Evolutionary conservation across 495 filamentous ascomycete species (phyloP), one percentile per base, ranked within the genome.

Genomic region (Elaphomyces granulatus): DNA sequence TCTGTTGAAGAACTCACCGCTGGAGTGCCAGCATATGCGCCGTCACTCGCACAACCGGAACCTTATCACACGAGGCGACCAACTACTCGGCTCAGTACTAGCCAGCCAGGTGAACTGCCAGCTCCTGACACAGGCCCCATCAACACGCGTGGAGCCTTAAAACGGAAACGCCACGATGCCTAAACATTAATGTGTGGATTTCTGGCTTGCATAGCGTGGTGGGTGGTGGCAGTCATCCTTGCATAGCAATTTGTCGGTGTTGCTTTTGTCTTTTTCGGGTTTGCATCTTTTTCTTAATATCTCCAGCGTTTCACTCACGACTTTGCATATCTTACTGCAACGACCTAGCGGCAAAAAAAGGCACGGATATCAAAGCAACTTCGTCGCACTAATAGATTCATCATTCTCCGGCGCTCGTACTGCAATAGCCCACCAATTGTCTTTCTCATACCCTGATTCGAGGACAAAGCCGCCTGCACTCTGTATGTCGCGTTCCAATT

Each of bases 361-460:
- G 6, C 23, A 28, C 57, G 62, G 62, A 48, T 57, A 54, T 56
- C 53, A 54, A 39, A 53, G 38, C 35, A 32, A 42, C 32, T 42
- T 26, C 41, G 21, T 17, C 38, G 32, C 34, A 31, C 46, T 41
- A 46, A 23, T 37, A 23, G 37, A 39, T 32, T 44, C 41, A 32
- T 34, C 45, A 32, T 16, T 46, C 38, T 41, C 21, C 12, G 23
- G 23, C 12, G 23, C 43, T 36, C 58, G 59, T 26, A 54, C 57
- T 33, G 68, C 71, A 35, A 85, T 78, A 23, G 71, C 84, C 88
- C 90, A 98, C 90, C 90, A 96, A 66, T 98, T 98, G 48, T 98
- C 90, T 59, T 77, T 90, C 53, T 98, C 90, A 64, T 95, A 98
- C 19, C 90, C 90, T 40, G 78, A 79, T 45, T 80, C 77, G 32